These are phyloP conservation scores for Collybia mongolica DNA, from an alignment of 768 basidiomycete genomes.

Conservation along the genomic window DNA sequence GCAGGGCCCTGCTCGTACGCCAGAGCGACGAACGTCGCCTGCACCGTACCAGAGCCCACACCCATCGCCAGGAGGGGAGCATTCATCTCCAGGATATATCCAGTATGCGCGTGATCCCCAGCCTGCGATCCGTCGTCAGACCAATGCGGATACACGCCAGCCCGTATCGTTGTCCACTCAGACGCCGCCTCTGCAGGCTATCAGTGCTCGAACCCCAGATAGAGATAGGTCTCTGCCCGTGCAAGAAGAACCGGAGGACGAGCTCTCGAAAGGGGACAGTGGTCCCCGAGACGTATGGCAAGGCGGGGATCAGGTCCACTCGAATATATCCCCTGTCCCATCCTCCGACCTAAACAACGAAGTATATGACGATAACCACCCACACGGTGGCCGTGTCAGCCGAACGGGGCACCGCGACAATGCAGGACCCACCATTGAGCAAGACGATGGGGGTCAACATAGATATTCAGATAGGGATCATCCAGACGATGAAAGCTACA, in stretches of 20 bases:
- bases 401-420: constrained; percentile 37
- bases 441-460: constrained; percentile 30
- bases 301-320: constrained; percentile 28
- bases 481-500: constrained; percentile 52
- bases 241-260: constrained; percentile 76
- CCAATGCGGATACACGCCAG: constrained; percentile 24
- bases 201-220: constrained; percentile 61
- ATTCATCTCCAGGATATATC: constrained; percentile 37
- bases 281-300: constrained; percentile 22
- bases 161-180: constrained; percentile 43
- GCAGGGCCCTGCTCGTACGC: constrained; percentile 44
- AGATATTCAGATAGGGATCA: constrained; percentile 31
- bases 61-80: constrained; percentile 43
- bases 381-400: constrained; percentile 36
- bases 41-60: constrained; percentile 43
- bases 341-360: constrained; percentile 56
- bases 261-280: constrained; percentile 37
- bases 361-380: constrained; percentile 22
- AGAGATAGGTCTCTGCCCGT: constrained; percentile 74
- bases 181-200: constrained; percentile 54
- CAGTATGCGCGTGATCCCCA: constrained; percentile 52
- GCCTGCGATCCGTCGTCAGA: constrained; percentile 26
- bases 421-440: constrained; percentile 47
- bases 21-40: constrained; percentile 53
- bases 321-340: constrained; percentile 45